A percentile compares a stretch with the other conserved stretches of the same genome.
phyloP scores from a whole-genome alignment of 176 grass and related monocot species.

The Oryza punctata region DNA sequence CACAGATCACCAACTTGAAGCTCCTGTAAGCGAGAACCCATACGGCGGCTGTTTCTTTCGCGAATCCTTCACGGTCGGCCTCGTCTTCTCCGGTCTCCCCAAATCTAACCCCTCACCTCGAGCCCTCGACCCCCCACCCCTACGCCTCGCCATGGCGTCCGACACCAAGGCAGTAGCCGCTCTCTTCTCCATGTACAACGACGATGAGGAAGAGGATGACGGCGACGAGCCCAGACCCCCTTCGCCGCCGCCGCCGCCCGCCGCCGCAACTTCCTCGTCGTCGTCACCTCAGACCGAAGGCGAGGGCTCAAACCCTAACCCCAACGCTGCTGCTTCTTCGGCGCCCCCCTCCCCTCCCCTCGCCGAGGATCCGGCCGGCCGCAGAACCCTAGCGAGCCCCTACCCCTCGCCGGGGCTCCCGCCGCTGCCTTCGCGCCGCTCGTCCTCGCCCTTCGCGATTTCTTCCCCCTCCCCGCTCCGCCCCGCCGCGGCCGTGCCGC shows the following conservation, averaged over 20 bases:
- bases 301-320: conserved; percentile 41
- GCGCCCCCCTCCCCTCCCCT: conserved; percentile 40
- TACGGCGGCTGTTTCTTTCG: background rate
- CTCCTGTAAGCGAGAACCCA: background rate
- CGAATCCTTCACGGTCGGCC: conserved; percentile 11
- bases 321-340: conserved; percentile 23
- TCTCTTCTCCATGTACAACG: conserved; percentile 90
- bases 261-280: conserved; percentile 38
- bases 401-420: conserved; percentile 47
- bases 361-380: conserved; percentile 25
- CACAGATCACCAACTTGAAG: background rate
- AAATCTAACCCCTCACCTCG: conserved; percentile 1
- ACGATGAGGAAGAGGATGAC: conserved; percentile 86
- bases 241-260: conserved; percentile 30
- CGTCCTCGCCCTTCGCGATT: conserved; percentile 32
- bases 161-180: conserved; percentile 64
- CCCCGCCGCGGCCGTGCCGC: conserved; percentile 2
- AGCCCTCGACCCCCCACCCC: background rate
- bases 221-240: conserved; percentile 39
- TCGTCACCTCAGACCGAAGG: conserved; percentile 30
- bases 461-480: conserved; percentile 48
- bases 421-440: conserved; percentile 43
- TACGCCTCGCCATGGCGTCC: conserved; percentile 54
- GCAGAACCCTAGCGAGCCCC: conserved; percentile 56
- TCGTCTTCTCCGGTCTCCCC: conserved; percentile 10